Percentiles rank a stretch among this genome's conserved stretches.
Conservation (phyloP, 228 moss, liverwort and hornwort species). For the Sphagnum fallax region DNA sequence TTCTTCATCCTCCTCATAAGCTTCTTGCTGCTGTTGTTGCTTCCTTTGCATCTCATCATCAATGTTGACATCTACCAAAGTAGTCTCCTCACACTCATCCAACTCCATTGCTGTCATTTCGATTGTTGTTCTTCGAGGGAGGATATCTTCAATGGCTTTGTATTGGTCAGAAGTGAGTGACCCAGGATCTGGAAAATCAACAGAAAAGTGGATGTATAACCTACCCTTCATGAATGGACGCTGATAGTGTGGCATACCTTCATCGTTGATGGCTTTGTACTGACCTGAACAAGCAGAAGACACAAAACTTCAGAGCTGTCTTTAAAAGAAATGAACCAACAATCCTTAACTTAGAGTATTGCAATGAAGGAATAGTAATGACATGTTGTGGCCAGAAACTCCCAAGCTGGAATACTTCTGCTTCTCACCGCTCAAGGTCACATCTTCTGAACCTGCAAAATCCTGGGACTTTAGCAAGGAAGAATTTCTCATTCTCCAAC, state of each 20-base stretch:
- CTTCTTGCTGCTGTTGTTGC: constrained; percentile 64
- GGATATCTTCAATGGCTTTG: constrained; percentile 34
- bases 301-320: no score
- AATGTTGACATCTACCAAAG: constrained; percentile 73
- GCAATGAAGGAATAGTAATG: no score
- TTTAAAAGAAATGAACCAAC: no score
- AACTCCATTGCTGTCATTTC: constrained; percentile 81
- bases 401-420: no score
- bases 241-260: constrained; percentile 93
- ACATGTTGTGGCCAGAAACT: no score
- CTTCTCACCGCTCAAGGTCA: no score
- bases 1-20: constrained; percentile 75
- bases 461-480: no score
- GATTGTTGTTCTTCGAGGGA: constrained; percentile 50
- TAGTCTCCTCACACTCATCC: constrained; percentile 92
- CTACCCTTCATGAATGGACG: constrained; percentile 92
- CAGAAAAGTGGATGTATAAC: constrained; percentile 72
- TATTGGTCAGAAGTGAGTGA: constrained; percentile 43
- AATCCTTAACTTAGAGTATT: no score
- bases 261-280: constrained; percentile 92
- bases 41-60: constrained; percentile 86
- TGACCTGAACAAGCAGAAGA: constrained; percentile 36
- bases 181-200: constrained; percentile 76
- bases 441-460: no score
- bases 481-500: no score